These are phyloP conservation scores for Parastagonospora avenae DNA, from an alignment of 2,329 filamentous ascomycete genomes.

Conservation along the genomic window DNA sequence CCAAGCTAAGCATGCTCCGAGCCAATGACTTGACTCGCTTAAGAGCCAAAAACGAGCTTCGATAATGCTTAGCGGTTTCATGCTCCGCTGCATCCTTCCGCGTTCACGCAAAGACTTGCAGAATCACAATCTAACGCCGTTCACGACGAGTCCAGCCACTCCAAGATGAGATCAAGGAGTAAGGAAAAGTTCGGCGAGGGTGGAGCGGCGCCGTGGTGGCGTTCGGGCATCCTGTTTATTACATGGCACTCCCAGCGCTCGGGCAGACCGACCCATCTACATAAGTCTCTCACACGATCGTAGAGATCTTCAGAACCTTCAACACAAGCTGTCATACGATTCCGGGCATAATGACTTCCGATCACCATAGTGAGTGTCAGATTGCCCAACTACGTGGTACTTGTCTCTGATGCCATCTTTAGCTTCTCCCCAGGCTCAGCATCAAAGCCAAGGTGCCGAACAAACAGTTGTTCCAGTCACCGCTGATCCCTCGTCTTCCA, in stretches of 20 bases:
- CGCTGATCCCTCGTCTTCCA: constrained; percentile 22
- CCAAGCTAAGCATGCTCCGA: constrained; percentile 21
- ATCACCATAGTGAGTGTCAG: constrained; percentile 36
- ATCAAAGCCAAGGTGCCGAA: constrained; percentile 32
- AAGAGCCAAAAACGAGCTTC: constrained; percentile 9
- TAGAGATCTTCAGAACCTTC: constrained; percentile 19
- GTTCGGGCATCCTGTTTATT: constrained; percentile 39
- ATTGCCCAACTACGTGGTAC: constrained; percentile 12
- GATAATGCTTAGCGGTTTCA: constrained; percentile 38
- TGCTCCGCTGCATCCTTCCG: constrained; percentile 24
- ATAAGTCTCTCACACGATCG: constrained; percentile 29
- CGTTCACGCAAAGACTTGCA: constrained; percentile 18
- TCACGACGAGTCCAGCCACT: constrained; percentile 13
- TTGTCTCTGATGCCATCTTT: constrained; percentile 30
- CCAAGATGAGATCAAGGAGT: constrained; percentile 19
- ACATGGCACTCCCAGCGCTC: constrained; percentile 31
- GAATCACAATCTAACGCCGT: constrained; percentile 9
- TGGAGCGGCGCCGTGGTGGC: constrained; percentile 20
- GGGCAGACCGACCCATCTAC: constrained; percentile 22
- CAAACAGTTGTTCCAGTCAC: constrained; percentile 36
- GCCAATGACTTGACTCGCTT: constrained; percentile 9
- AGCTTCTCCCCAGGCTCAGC: constrained; percentile 34
- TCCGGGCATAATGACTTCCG: constrained; percentile 40
- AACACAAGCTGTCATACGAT: constrained; percentile 16
- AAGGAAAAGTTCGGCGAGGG: constrained; percentile 12